Conservation (phyloP, 176 grass and related monocot species). For the Secale cereale region DNA sequence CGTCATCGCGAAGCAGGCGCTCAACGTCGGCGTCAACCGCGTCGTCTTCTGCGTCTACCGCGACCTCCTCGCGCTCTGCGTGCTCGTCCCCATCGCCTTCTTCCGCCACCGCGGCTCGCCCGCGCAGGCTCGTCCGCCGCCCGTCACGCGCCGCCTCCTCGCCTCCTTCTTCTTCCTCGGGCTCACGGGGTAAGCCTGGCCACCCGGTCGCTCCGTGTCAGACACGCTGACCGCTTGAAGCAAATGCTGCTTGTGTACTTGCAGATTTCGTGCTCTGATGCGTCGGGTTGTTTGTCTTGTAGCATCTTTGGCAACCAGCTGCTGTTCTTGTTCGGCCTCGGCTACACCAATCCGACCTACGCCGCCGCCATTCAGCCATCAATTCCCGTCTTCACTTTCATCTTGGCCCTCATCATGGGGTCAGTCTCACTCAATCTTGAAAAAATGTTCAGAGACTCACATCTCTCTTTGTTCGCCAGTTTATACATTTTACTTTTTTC, state of each 20-base stretch:
- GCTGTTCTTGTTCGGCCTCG: constrained; percentile 80
- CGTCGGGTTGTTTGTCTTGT: background rate
- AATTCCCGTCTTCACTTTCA: constrained; percentile 89
- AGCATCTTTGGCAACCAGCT: constrained; percentile 94
- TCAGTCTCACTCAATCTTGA: constrained; percentile 14
- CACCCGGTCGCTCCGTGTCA: constrained; percentile 13
- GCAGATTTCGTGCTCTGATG: constrained; percentile 8
- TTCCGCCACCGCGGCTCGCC: constrained; percentile 40
- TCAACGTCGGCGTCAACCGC: constrained; percentile 80
- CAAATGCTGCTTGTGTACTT: background rate
- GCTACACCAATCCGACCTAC: constrained; percentile 91
- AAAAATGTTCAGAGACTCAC: background rate
- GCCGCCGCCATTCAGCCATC: constrained; percentile 83
- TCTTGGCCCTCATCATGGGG: constrained; percentile 69
- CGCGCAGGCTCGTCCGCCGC: constrained; percentile 15
- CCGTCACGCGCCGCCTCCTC: constrained; percentile 44
- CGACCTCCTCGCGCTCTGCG: constrained; percentile 69
- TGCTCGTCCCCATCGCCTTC: constrained; percentile 60
- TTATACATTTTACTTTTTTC: constrained; percentile 17
- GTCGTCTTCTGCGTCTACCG: constrained; percentile 82
- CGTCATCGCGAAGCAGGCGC: constrained; percentile 75
- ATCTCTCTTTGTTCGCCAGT: background rate
- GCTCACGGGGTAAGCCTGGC: constrained; percentile 62
- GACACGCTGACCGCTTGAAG: background rate
- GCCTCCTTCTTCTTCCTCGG: constrained; percentile 77